Percentiles rank a stretch among this genome's conserved stretches.
Conservation (phyloP, 176 grass and related monocot species). For the Rhynchospora tenuis region DNA sequence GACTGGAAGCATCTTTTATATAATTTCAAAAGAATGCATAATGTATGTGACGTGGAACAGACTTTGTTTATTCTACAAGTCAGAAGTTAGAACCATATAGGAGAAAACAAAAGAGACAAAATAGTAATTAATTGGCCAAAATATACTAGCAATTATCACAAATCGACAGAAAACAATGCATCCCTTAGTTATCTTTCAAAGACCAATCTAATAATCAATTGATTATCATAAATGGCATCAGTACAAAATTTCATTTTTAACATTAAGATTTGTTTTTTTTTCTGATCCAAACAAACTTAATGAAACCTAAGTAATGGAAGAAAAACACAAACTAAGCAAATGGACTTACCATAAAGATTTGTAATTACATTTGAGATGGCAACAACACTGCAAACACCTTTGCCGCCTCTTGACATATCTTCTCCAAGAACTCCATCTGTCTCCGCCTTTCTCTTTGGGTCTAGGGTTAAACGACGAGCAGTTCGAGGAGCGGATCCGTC, state of each 20-base stretch:
- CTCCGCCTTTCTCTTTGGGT: too few relatives aligned
- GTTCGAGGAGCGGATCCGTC: too few relatives aligned
- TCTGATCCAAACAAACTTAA: background rate
- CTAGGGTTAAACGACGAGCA: too few relatives aligned
- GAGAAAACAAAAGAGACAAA: background rate
- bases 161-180: conserved; percentile 85
- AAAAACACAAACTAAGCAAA: background rate
- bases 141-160: conserved; percentile 17
- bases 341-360: conserved; percentile 69
- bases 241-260: background rate
- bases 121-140: background rate
- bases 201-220: background rate
- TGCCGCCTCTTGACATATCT: conserved; percentile 88
- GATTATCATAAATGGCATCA: background rate
- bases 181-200: conserved; percentile 28
- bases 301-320: background rate
- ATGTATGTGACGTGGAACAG: background rate
- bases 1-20: background rate
- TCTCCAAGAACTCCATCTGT: conserved; percentile 89
- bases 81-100: background rate
- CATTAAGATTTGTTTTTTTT: too few relatives aligned
- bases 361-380: conserved; percentile 95
- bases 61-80: background rate
- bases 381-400: conserved; percentile 79
- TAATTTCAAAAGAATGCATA: background rate